phyloP scores from a whole-genome alignment of 1,284 basidiomycete species.

The Tausonia pullulans region DNA sequence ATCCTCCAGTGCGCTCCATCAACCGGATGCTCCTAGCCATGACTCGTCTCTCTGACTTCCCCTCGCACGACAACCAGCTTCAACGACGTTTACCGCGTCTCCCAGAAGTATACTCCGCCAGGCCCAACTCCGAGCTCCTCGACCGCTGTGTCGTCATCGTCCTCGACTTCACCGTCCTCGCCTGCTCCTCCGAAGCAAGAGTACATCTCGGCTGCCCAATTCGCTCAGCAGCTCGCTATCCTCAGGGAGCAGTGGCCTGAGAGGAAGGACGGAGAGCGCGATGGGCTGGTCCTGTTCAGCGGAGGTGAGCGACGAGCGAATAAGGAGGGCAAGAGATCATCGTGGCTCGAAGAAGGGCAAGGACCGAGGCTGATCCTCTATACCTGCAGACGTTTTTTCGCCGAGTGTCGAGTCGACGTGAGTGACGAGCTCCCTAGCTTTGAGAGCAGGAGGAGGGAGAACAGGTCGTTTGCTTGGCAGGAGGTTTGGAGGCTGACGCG shows the following conservation, averaged over 20 bases:
- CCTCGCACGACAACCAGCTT: constrained; percentile 43
- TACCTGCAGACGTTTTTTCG: constrained; percentile 7
- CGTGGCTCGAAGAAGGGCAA: neutral
- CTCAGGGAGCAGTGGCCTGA: constrained; percentile 28
- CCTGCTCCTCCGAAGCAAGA: constrained; percentile 4
- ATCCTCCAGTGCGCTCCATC: neutral
- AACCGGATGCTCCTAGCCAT: neutral
- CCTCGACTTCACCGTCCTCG: constrained; percentile 19
- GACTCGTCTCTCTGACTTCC: neutral
- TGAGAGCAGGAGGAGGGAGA: too few species aligned
- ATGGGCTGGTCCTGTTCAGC: constrained; percentile 74
- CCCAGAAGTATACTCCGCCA: constrained; percentile 39
- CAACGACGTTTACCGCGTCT: constrained; percentile 59
- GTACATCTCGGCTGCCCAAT: constrained; percentile 36
- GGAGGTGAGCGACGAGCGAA: constrained; percentile 45
- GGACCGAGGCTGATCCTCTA: neutral
- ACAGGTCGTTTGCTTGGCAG: too few species aligned
- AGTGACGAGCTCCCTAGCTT: neutral
- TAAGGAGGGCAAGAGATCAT: constrained; percentile 26
- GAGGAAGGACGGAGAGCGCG: constrained; percentile 43
- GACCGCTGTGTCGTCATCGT: neutral
- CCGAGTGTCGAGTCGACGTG: constrained; percentile 13
- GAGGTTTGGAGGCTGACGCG: constrained; percentile 56
- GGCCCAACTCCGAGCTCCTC: constrained; percentile 9
- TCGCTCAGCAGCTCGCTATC: constrained; percentile 31